Percentiles rank a stretch among this genome's conserved stretches.
Evolutionary conservation across 768 basidiomycete genomes (phyloP).

Genomic region (Asterophora lycoperdoides): DNA sequence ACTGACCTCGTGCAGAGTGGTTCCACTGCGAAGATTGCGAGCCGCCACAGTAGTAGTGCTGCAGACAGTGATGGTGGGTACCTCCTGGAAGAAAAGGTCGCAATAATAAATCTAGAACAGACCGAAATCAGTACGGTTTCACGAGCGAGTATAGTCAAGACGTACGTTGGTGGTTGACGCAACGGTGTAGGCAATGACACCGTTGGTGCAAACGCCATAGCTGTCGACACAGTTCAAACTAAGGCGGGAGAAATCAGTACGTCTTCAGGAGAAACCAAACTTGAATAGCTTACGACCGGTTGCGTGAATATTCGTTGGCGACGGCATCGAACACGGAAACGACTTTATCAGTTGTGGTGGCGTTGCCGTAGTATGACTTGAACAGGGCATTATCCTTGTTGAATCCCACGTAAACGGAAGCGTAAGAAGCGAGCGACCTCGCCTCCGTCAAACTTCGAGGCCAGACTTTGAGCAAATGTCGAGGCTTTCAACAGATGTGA

Average conservation of each 20-base stretch:
- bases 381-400: constrained; percentile 37
- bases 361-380: constrained; percentile 36
- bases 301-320: constrained; percentile 35
- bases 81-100: constrained; percentile 44
- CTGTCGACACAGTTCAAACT: constrained; percentile 41
- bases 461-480: neutral
- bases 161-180: constrained; percentile 41
- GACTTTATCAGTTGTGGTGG: constrained; percentile 29
- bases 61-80: constrained; percentile 35
- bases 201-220: constrained; percentile 31
- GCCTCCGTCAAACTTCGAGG: constrained; percentile 34
- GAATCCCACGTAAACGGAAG: constrained; percentile 32
- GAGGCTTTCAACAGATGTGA: neutral
- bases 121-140: too few species aligned
- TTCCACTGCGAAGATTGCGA: constrained; percentile 44
- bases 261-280: neutral
- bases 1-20: constrained; percentile 32
- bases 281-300: constrained; percentile 31
- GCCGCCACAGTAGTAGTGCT: constrained; percentile 38
- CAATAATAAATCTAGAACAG: constrained; percentile 40
- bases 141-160: neutral
- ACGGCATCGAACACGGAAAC: constrained; percentile 34
- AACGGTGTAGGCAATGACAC: constrained; percentile 44
- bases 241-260: neutral
- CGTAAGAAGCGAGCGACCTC: constrained; percentile 32